A percentile compares a stretch with the other conserved stretches of the same genome.
Evolutionary conservation across 2,329 filamentous ascomycete genomes (phyloP).

Genomic region (Colletotrichum higginsianum): DNA sequence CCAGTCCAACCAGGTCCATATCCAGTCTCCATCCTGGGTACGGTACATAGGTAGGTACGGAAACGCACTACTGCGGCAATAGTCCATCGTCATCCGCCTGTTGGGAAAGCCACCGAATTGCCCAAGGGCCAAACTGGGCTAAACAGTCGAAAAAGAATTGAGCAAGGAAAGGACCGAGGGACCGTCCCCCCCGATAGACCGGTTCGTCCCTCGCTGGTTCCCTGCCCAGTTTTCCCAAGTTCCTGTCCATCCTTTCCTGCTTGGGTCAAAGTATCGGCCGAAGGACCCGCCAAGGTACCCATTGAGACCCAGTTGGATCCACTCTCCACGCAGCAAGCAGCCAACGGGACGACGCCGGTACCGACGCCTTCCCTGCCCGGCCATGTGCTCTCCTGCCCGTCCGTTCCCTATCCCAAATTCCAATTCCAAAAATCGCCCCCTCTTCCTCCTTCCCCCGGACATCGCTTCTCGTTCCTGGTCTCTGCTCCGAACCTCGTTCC

Average conservation of each 20-base stretch:
- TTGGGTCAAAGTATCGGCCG: neutral
- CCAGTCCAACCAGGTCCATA: neutral
- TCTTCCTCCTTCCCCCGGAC: conserved; percentile 17
- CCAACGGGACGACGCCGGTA: conserved; percentile 1
- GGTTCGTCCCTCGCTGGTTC: conserved; percentile 32
- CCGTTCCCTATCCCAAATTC: neutral
- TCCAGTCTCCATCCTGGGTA: no score
- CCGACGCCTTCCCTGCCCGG: conserved; percentile 22
- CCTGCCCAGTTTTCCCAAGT: neutral
- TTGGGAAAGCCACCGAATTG: neutral
- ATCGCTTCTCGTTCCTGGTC: conserved; percentile 25
- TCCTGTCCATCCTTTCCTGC: conserved; percentile 30
- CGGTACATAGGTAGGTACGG: no score
- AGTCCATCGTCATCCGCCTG: neutral
- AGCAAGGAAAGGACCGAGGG: conserved; percentile 30
- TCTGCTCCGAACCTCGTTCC: conserved; percentile 26
- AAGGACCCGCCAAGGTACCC: neutral
- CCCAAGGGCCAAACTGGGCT: neutral
- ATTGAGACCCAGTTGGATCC: neutral
- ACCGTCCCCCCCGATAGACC: conserved; percentile 31
- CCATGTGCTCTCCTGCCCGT: conserved; percentile 37
- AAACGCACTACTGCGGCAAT: no score
- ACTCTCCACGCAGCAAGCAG: neutral
- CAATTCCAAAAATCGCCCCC: neutral
- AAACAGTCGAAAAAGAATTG: neutral